Percentiles rank a stretch among this genome's conserved stretches.
phyloP scores from a whole-genome alignment of 2,329 filamentous ascomycete species.

The Myrmaecium sp. region DNA sequence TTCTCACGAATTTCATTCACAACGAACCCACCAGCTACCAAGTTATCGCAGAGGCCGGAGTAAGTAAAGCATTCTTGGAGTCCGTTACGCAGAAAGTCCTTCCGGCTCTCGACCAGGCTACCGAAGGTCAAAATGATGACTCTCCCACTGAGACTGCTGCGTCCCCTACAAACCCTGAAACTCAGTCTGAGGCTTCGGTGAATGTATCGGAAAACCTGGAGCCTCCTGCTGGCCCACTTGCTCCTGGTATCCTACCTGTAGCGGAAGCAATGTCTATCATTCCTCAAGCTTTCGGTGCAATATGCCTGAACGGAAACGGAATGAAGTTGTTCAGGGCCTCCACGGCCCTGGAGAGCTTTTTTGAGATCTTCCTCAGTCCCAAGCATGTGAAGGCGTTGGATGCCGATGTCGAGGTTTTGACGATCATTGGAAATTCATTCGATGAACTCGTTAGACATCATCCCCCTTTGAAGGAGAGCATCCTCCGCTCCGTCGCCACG shows the following conservation, averaged over 20 bases:
- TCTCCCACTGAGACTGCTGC: constrained; percentile 1
- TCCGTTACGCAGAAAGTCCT: constrained; percentile 44
- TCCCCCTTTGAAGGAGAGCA: constrained; percentile 60
- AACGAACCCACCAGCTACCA: constrained; percentile 97
- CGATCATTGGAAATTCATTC: constrained; percentile 64
- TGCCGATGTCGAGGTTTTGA: constrained; percentile 53
- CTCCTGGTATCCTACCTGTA: constrained; percentile 67
- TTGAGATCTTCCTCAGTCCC: constrained; percentile 93
- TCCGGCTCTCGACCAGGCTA: constrained; percentile 9
- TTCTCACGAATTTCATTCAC: constrained; percentile 92
- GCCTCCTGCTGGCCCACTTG: constrained; percentile 25
- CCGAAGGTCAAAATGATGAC: constrained; percentile 8
- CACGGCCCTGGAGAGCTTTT: constrained; percentile 65
- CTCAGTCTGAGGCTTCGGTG: background rate
- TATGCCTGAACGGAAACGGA: constrained; percentile 76
- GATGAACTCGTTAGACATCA: constrained; percentile 93
- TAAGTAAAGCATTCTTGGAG: constrained; percentile 74
- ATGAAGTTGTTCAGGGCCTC: constrained; percentile 78
- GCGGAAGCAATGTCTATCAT: constrained; percentile 76
- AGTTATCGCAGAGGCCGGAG: constrained; percentile 82
- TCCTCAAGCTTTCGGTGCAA: constrained; percentile 77
- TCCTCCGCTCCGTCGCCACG: constrained; percentile 70
- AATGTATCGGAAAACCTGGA: background rate
- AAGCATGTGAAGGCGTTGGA: constrained; percentile 75
- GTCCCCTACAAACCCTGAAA: background rate